Percentiles rank a stretch among this genome's conserved stretches.
Conservation (phyloP, 169 alveolate genomes). For the Blepharisma undulans region DNA sequence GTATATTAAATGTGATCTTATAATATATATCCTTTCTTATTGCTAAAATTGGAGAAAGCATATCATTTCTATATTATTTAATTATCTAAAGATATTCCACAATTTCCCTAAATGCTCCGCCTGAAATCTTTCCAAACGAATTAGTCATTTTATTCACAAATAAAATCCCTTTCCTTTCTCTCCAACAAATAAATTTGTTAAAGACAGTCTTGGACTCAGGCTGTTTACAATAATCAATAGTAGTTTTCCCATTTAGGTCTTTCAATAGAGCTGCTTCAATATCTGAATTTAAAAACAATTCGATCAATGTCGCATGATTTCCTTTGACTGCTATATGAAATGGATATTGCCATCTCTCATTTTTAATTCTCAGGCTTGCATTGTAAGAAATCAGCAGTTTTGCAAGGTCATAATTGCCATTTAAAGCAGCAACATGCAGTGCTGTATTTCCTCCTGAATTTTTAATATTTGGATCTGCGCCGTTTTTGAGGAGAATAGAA, state of each 20-base stretch:
- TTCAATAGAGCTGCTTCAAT: not conserved
- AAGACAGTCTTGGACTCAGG: not conserved
- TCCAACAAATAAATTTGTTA: not conserved
- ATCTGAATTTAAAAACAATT: not conserved
- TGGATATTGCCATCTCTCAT: slow-evolving; percentile 4
- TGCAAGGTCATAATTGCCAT: not conserved
- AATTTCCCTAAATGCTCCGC: not conserved
- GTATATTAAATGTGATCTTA: too few species aligned
- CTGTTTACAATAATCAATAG: not conserved
- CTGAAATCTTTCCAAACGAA: not conserved
- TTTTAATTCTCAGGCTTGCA: not conserved
- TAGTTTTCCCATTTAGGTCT: not conserved
- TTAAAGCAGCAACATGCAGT: slow-evolving; percentile 1
- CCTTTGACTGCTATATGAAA: not conserved
- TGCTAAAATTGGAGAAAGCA: too few species aligned
- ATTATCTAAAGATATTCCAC: not conserved
- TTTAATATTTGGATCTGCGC: slow-evolving; percentile 16
- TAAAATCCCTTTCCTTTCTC: not conserved
- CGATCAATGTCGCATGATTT: not conserved
- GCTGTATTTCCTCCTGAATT: slow-evolving; percentile 28
- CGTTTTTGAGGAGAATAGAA: not conserved
- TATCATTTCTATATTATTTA: too few species aligned
- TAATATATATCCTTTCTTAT: too few species aligned
- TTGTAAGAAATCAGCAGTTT: not conserved
- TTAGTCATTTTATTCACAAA: not conserved